Evolutionary conservation across 306 rosid genomes (phyloP).

Genomic region (Gastrolobium villosum): DNA sequence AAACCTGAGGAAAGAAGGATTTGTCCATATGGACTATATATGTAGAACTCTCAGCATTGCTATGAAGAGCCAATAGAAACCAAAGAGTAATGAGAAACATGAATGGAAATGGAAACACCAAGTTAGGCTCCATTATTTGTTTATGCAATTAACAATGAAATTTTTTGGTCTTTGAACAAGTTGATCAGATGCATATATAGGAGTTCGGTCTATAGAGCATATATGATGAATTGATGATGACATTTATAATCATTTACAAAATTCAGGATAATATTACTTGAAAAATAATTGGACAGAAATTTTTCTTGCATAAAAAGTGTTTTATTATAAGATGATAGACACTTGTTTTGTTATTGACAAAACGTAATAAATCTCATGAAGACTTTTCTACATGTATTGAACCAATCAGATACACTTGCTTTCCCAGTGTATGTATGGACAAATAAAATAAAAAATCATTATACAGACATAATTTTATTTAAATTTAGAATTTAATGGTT

Average conservation of each 20-base stretch:
- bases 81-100: slow-evolving; percentile 12
- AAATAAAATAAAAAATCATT: background rate
- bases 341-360: background rate
- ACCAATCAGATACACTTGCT: slow-evolving; percentile 16
- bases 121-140: slow-evolving; percentile 19
- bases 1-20: slow-evolving; percentile 41
- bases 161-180: slow-evolving; percentile 1
- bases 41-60: slow-evolving; percentile 37
- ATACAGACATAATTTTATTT: too few species aligned
- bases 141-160: slow-evolving; percentile 15
- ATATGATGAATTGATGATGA: slow-evolving; percentile 41
- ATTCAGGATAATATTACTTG: background rate
- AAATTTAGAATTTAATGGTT: too few species aligned
- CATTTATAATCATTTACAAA: background rate
- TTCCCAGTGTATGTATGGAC: too few species aligned
- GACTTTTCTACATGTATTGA: background rate
- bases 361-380: background rate
- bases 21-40: slow-evolving; percentile 54
- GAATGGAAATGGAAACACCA: slow-evolving; percentile 17
- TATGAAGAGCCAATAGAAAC: slow-evolving; percentile 32
- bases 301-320: background rate
- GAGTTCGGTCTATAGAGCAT: background rate
- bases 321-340: background rate
- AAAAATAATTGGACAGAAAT: background rate
- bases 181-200: slow-evolving; percentile 26